Base-by-base conservation (phyloP, 805 yeast species). In the Dipodascus albidus region DNA sequence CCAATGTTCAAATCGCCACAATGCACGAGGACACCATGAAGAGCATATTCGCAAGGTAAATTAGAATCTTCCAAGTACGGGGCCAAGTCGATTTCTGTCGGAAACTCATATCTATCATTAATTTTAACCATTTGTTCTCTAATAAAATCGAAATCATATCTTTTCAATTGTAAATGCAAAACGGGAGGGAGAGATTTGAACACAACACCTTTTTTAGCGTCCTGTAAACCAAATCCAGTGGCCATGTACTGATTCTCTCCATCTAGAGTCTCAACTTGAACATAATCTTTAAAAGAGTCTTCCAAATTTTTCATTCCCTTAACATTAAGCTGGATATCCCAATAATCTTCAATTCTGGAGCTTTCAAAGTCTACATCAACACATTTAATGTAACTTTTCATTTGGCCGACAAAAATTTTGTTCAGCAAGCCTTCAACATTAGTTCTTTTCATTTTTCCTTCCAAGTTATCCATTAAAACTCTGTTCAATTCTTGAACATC, bases 161-260 rank as follows among this genome's bases (percentile, higher is more conserved):
- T 75, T 65, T 93, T 93, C 60, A 93, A 76, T 68, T 93, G 99
- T 53, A 93, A 72, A 67, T 93, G 98, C 55, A 93, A 73, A 2
- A 93, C 96, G 0, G 93, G 88, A 1, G 99, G 99, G 64, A 93
- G 85, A 9, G 80, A 77, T 64, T 85, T 84, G 66, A 93, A 93
- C 0, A 87, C 87, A 8, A 93, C 98, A 61, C 99, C 99, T 67
- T 93, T 93, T 62, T 85, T 84, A 9, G 99, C 98, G 68, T 89
- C 97, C 70, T 93, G 99, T 49, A 88, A 76, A 0, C 98, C 98
- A 66, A 69, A 79, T 38, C 82, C 90, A 33, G 86, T 89, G 0
- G 99, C 97, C 56, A 85, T 91, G 64, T 93, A 93, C 70, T 89
- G 93, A 67, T 93, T 93, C 64, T 93, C 99, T 31, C 98, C 99